Percentiles rank a stretch among this genome's conserved stretches.
Conservation (phyloP, 176 grass and related monocot species). For the Miscanthus lutarioriparius region DNA sequence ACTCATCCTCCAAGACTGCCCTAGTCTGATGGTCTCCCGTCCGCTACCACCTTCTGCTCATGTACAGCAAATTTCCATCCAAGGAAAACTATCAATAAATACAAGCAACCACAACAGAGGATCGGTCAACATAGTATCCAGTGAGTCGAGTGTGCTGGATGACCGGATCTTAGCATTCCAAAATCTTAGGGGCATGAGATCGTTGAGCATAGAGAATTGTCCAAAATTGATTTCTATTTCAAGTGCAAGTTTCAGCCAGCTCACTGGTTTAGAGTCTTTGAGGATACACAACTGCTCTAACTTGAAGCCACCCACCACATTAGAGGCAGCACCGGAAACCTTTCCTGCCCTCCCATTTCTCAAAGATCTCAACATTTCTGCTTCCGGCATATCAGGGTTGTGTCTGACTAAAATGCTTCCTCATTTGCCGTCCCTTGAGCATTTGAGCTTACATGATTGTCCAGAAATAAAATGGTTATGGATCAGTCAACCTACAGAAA, state of each 20-base stretch:
- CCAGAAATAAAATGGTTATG: background rate
- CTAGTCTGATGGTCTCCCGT: too few relatives aligned
- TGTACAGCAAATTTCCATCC: too few relatives aligned
- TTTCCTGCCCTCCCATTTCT: background rate
- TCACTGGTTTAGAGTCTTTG: background rate
- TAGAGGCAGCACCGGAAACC: background rate
- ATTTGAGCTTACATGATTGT: accelerated
- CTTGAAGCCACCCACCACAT: background rate
- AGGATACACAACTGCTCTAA: background rate
- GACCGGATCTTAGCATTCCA: background rate
- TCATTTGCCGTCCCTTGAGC: background rate
- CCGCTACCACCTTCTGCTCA: too few relatives aligned
- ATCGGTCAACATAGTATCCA: too few relatives aligned
- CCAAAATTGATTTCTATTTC: background rate
- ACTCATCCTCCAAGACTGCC: too few relatives aligned
- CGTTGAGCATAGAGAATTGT: background rate
- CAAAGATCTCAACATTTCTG: accelerated
- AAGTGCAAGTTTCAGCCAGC: background rate
- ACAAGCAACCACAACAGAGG: too few relatives aligned
- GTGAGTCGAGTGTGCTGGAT: too few relatives aligned
- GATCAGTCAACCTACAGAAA: background rate
- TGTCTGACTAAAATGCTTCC: background rate
- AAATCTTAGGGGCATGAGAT: background rate
- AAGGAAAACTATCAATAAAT: too few relatives aligned
- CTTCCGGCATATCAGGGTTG: background rate